Evolutionary conservation across 1,284 basidiomycete genomes (phyloP), one percentile per base, ranked within the genome.

Genomic region (Trametes sp.): DNA sequence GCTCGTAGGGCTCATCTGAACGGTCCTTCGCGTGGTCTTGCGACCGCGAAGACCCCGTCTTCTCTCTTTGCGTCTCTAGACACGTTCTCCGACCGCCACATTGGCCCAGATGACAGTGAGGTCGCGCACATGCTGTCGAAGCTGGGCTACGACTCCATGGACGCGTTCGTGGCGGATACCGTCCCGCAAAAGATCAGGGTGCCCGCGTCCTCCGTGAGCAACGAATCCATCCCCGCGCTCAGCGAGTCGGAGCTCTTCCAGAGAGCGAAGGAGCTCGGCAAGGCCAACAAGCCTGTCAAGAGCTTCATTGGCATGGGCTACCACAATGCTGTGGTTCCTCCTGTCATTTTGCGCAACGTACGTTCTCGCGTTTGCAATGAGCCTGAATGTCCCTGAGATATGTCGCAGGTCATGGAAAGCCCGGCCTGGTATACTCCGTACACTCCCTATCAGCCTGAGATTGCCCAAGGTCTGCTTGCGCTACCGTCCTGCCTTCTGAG

Each of bases 221-320:
- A 94, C 70, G 78, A 82, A 28, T 83, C 84, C 44, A 93, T 98
- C 63, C 83, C 85, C 4, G 82, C 92, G 0, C 81, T 94, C 62
- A 94, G 93, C 75, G 98, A 99, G 79, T 88, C 91, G 16, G 92
- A 99, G 80, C 83, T 99, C 44, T 82, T 90, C 57, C 78, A 82
- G 46, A 83, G 94, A 55, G 95, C 93, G 2, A 89, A 89, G 72
- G 85, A 87, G 70, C 81, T 98, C 26, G 95, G 90, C 21, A 78
- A 75, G 33, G 82, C 87, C 77, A 98, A 99, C 80, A 88, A 89
- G 78, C 80, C 86, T 9, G 91, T 91, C 78, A 95, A 93, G 83
- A 96, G 90, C 73, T 97, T 95, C 76, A 99, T 98, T 74, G 97
- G 97, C 46, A 95, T 98, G 95, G 97, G 97, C 14, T 98, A 99